Evolutionary conservation across 306 rosid species (phyloP).

Genomic region (Castanea sativa): DNA sequence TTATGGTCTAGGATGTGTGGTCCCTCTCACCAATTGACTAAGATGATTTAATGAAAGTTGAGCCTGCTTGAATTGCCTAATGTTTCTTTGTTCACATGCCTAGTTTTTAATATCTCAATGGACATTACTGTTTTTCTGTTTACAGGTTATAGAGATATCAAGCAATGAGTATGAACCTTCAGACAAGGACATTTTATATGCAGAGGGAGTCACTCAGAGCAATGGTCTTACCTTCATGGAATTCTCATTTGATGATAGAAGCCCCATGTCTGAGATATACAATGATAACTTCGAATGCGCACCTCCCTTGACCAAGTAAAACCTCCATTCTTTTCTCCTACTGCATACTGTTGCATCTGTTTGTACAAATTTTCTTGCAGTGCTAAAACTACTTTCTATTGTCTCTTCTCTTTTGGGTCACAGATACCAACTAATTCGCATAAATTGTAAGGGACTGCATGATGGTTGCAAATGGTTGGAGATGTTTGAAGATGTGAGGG

Average conservation of each 20-base stretch:
- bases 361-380: slow-evolving; percentile 16
- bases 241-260: slow-evolving; percentile 80
- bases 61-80: slow-evolving; percentile 5
- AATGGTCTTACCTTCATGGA: slow-evolving; percentile 84
- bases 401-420: slow-evolving; percentile 25
- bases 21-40: slow-evolving; percentile 3
- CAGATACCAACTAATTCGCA: slow-evolving; percentile 77
- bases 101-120: neutral
- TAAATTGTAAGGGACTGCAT: slow-evolving; percentile 70
- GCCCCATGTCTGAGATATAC: slow-evolving; percentile 77
- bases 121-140: slow-evolving; percentile 20
- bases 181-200: slow-evolving; percentile 70
- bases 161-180: slow-evolving; percentile 94
- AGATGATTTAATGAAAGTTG: neutral
- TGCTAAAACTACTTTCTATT: slow-evolving; percentile 17
- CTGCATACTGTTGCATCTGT: neutral
- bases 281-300: slow-evolving; percentile 56
- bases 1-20: neutral
- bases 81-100: neutral
- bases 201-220: slow-evolving; percentile 90
- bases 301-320: slow-evolving; percentile 69
- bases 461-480: slow-evolving; percentile 90
- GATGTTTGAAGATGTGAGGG: slow-evolving; percentile 89
- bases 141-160: slow-evolving; percentile 84
- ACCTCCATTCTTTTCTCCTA: slow-evolving; percentile 16